Evolutionary conservation across 176 grass and related monocot species (phyloP), one percentile per base, ranked within the genome.

Genomic region (Hordeum marinum): DNA sequence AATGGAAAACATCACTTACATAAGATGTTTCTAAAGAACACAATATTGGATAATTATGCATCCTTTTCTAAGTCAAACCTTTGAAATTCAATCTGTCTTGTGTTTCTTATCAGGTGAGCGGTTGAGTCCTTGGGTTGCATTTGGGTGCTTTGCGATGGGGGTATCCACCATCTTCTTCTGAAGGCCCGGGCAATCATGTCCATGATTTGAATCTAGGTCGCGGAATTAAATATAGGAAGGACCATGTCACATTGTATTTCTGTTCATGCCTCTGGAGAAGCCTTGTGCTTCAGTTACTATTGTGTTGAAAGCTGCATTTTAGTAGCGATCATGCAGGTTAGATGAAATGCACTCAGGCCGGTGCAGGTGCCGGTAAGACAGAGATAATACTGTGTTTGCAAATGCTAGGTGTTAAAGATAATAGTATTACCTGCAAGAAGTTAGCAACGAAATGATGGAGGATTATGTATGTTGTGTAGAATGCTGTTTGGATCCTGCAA

Each of bases 71-170:
- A 14, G 68, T 70, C 6, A 39, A 60, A 14, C 17, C 12, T 70
- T 46, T 25, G 8, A 7, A 69, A 48, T 55, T 78, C 42, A 81
- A n/a, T 39, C 13, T 84, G 66, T 73, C 4, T 52, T 4, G 10
- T 68, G 8, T 36, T 63, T 63, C n/a, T 82, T 11, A 48, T 69
- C 78, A 93, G 91, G 88, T 84, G 91, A 93, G 34, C 82, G 91
- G 76, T 46, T 93, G 71, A 93, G 91, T 82, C 88, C 91, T 3
- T 93, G 91, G 91, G 85, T 93, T 46, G 86, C 91, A 45, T 37
- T 93, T 3, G 85, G 91, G n/a, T 90, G 91, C 65, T 88, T 93
- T 15, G 78, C 74, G 2, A 93, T 90, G 78, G 91, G 88, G 24
- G 61, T 93, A 68, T 90, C 88, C 21, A 90, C 86, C 34, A 83